Evolutionary conservation across 805 yeast genomes (phyloP).

Genomic region (Candida sithepensis): DNA sequence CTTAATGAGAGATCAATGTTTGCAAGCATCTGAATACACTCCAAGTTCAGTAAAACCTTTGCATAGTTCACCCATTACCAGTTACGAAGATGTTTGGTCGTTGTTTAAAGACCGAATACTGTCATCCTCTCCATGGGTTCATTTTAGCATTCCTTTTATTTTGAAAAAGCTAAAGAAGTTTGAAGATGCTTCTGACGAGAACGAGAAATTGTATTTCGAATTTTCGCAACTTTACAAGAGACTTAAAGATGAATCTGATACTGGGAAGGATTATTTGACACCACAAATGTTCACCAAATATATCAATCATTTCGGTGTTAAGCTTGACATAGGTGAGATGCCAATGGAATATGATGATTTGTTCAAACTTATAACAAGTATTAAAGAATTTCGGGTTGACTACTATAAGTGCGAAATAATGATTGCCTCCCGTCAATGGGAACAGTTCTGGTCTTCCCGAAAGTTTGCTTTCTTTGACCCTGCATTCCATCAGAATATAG

Average conservation of each 20-base stretch:
- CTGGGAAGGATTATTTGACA: conserved; percentile 15
- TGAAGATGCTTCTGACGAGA: conserved; percentile 27
- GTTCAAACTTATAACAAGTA: conserved; percentile 34
- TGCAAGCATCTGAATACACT: conserved; percentile 40
- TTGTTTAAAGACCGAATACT: conserved; percentile 49
- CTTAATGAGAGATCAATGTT: conserved; percentile 66
- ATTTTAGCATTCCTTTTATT: conserved; percentile 58
- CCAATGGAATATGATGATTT: conserved; percentile 38
- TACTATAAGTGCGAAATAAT: conserved; percentile 26
- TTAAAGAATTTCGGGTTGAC: conserved; percentile 27
- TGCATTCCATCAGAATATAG: conserved; percentile 71
- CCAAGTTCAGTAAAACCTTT: conserved; percentile 14
- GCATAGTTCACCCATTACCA: conserved; percentile 16
- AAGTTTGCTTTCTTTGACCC: conserved; percentile 60
- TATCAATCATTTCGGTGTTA: conserved; percentile 15
- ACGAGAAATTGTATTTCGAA: conserved; percentile 26
- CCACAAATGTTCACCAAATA: conserved; percentile 17
- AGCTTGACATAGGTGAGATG: conserved; percentile 19
- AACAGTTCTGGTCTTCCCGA: conserved; percentile 42
- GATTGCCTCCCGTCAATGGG: conserved; percentile 62
- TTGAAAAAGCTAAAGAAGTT: conserved; percentile 19
- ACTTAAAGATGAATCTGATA: conserved; percentile 19
- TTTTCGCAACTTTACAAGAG: conserved; percentile 18
- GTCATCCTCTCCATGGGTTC: conserved; percentile 83
- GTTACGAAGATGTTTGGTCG: conserved; percentile 29